Evolutionary conservation across 2,329 filamentous ascomycete genomes (phyloP), one percentile per base, ranked within the genome.

Genomic region (Colletotrichum lindemuthianum): DNA sequence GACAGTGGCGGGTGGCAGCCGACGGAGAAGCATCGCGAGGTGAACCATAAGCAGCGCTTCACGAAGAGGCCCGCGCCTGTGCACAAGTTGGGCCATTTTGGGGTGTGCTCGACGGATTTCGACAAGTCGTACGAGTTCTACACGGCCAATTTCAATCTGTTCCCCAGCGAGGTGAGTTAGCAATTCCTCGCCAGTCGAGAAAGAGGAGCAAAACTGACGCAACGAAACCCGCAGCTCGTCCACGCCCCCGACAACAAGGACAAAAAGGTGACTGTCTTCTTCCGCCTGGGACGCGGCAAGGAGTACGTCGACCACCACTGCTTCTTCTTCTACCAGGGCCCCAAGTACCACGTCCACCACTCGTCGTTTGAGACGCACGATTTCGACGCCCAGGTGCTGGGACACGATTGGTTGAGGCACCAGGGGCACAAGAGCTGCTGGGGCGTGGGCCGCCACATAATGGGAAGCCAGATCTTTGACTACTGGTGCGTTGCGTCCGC

Each of bases 361-460:
- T 85, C 84, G 15, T 86, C 83, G 2, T 92, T 89, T 68, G 90
- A 92, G 75, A 88, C 90, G 5, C 86, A 90, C 69, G 89, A 92
- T 73, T 90, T 90, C 70, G 90, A 92, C 72, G 86, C 86, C 5
- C 90, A 92, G 78, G 81, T 86, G 37, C 78, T 92, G 3, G 90
- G 90, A 1, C 90, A 92, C 75, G 84, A 90, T 70, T 92, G 88
- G 87, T 77, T 92, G 66, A 80, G 80, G 2, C 77, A 85, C 67
- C 86, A 88, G 73, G 86, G 85, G 2, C 90, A 90, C 72, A 82
- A 82, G 70, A 85, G 82, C 69, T 88, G 88, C 67, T 92, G 90
- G 90, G 90, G 90, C 2, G 85, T 92, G 0, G 90, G 90, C 0
- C 76, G 90, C 56, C 90, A 92, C 77, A 84, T 91, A 24, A 80